Conservation (phyloP, 2,329 filamentous ascomycete genomes). For the Paracoccidioides lutzii region DNA sequence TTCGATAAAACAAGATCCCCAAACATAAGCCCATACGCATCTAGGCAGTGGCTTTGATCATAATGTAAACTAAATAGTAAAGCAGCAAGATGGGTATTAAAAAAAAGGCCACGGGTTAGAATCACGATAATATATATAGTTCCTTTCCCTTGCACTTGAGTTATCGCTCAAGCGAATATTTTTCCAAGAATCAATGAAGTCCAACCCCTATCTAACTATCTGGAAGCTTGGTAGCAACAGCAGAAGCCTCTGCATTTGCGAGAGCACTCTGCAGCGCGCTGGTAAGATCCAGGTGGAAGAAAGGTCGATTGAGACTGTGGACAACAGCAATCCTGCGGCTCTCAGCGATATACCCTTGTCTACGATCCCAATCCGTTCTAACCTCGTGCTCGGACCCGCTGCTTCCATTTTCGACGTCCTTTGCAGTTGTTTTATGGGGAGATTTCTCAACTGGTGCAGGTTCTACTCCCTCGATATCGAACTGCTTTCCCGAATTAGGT, state of each 20-base stretch:
- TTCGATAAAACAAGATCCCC: neutral
- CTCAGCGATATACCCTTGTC: conserved; percentile 33
- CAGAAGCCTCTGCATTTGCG: conserved; percentile 51
- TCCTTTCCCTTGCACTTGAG: neutral
- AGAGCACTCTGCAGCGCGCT: conserved; percentile 80
- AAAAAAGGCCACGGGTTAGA: neutral
- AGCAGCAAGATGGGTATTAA: neutral
- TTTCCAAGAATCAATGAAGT: neutral
- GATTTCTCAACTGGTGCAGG: neutral
- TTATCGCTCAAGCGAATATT: neutral
- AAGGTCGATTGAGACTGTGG: conserved; percentile 72
- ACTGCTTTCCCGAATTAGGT: conserved; percentile 15
- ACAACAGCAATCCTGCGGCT: conserved; percentile 48
- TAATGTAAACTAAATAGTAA: neutral
- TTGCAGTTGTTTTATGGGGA: neutral
- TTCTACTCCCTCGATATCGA: conserved; percentile 1
- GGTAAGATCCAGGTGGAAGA: conserved; percentile 89
- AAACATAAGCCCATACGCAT: neutral
- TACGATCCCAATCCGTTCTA: conserved; percentile 35
- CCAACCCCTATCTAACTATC: neutral
- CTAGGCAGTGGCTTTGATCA: neutral
- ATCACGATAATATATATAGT: neutral
- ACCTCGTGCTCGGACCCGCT: conserved; percentile 25
- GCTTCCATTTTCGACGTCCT: conserved; percentile 14
- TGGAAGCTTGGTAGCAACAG: neutral